Base-by-base conservation (phyloP, 78 protist species). In the Andalucia godoyi region DNA sequence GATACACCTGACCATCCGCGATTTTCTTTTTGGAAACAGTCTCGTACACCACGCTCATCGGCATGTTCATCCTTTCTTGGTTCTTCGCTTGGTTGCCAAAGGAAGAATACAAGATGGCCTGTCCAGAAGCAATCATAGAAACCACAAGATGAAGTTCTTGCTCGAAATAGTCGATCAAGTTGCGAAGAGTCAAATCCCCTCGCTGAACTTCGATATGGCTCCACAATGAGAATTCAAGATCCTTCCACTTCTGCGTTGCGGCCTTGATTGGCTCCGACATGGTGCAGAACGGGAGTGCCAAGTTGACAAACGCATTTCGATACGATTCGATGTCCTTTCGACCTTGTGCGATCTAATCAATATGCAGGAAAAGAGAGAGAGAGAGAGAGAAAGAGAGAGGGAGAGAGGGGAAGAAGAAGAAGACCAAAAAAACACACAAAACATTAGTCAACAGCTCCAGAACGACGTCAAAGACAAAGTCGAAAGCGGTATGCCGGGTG, bases 231-330 rank as follows among this genome's bases (percentile, higher is more conserved):
- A 2, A 72, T 77, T 81, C 37, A 32, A 46, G 63, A n/a, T 46
- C 50, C 30, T 5, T 27, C 34, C 65, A 65, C 75, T 12, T 2
- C 4, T 5, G 42, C 77, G 70, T 74, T 36, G 89, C 74, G 1
- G 97, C 78, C 0, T 81, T 84, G n/a, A 78, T 62, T 37, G 99
- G 99, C 40, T 88, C 95, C 9, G 94, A 74, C 60, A 81, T 79
- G 54, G 68, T 71, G 49, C 89, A 45, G 76, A 92, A 57, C 41
- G 98, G 98, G 9, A 95, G 70, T 15, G 99, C 99, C 1, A 97
- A 76, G 82, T 97, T 96, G 41, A 86, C 58, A 71, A 91, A 97
- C 29, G 80, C 70, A 49, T 87, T 90, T 74, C 82, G 77, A 87
- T 60, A 90, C 27, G 30, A 15, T 34, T 83, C 96, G n/a, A 89